Percentiles rank a stretch among this genome's conserved stretches.
These are phyloP conservation scores for Chlorociboria aeruginascens DNA, from an alignment of 495 filamentous ascomycete species.

Conservation along the genomic window DNA sequence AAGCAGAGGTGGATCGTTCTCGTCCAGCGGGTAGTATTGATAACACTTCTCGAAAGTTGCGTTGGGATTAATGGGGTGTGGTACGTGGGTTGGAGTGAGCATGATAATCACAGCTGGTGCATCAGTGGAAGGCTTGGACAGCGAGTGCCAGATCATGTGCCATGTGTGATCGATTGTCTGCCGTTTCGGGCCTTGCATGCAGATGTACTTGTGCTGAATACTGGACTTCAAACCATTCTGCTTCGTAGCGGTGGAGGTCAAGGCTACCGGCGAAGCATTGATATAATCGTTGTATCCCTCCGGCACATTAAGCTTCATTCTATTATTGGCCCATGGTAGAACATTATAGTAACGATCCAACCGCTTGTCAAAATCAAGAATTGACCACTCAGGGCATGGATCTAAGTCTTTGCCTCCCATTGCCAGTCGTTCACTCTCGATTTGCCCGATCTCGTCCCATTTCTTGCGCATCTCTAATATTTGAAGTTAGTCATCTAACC, in stretches of 20 bases:
- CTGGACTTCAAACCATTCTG: slow-evolving; percentile 48
- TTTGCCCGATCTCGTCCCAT: slow-evolving; percentile 12
- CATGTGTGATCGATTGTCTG: slow-evolving; percentile 67
- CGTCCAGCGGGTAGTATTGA: slow-evolving; percentile 69
- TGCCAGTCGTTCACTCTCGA: slow-evolving; percentile 15
- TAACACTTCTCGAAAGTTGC: slow-evolving; percentile 74
- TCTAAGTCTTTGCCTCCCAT: background rate
- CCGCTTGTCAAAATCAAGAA: slow-evolving; percentile 16
- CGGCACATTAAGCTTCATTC: slow-evolving; percentile 72
- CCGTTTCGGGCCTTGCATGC: slow-evolving; percentile 70
- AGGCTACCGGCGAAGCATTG: slow-evolving; percentile 81
- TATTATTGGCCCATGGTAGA: slow-evolving; percentile 74
- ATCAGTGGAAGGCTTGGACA: slow-evolving; percentile 30
- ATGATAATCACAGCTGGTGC: slow-evolving; percentile 78
- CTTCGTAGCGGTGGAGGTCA: slow-evolving; percentile 24
- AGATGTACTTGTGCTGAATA: slow-evolving; percentile 39
- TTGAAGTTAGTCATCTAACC: background rate
- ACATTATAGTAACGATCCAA: slow-evolving; percentile 81
- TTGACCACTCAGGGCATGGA: slow-evolving; percentile 27
- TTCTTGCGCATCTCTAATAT: slow-evolving; percentile 14
- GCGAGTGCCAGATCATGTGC: slow-evolving; percentile 93
- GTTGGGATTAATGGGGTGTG: slow-evolving; percentile 11
- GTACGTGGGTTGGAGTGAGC: slow-evolving; percentile 83
- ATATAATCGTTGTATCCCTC: slow-evolving; percentile 80
- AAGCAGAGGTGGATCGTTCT: slow-evolving; percentile 36